Percentiles rank a stretch among this genome's conserved stretches.
Conservation (phyloP, 1,139 yeast species). For the Sugiyamaella xylanicola region DNA sequence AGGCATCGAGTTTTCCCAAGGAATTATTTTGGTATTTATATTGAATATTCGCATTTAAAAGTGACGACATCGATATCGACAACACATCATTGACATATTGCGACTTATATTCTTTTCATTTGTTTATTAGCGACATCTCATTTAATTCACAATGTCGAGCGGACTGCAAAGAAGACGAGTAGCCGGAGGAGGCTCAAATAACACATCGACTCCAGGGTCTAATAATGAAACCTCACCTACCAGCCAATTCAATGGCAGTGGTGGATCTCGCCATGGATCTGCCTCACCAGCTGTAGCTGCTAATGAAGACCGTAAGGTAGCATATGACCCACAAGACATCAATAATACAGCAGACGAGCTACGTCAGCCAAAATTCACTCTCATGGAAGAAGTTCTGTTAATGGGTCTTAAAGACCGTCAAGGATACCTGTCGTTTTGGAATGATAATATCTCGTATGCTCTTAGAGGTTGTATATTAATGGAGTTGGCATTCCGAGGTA, state of each 20-base stretch:
- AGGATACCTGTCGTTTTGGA: conserved; percentile 96
- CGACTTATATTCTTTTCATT: neutral
- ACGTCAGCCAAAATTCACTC: conserved; percentile 70
- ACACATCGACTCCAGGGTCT: conserved; percentile 11
- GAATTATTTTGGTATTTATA: too few relatives aligned
- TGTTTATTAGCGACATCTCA: neutral
- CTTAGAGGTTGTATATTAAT: conserved; percentile 90
- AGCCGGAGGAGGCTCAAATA: conserved; percentile 31
- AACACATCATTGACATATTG: too few relatives aligned
- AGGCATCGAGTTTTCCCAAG: too few relatives aligned
- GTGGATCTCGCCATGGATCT: conserved; percentile 14
- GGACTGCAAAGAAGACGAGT: conserved; percentile 55
- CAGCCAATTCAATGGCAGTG: conserved; percentile 12
- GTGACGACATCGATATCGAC: neutral
- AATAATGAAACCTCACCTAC: conserved; percentile 13
- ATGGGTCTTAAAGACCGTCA: conserved; percentile 94
- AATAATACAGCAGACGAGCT: conserved; percentile 52
- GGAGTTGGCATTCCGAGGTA: conserved; percentile 89
- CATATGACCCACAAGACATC: conserved; percentile 78
- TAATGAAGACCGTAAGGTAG: conserved; percentile 61
- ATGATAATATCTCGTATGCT: conserved; percentile 94
- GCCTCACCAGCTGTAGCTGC: conserved; percentile 22
- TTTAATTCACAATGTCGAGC: conserved; percentile 23
- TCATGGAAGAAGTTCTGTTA: conserved; percentile 94
- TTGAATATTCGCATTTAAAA: neutral